Evolutionary conservation across 257 asterid genomes (phyloP).

Genomic region (Plantago elongata): DNA sequence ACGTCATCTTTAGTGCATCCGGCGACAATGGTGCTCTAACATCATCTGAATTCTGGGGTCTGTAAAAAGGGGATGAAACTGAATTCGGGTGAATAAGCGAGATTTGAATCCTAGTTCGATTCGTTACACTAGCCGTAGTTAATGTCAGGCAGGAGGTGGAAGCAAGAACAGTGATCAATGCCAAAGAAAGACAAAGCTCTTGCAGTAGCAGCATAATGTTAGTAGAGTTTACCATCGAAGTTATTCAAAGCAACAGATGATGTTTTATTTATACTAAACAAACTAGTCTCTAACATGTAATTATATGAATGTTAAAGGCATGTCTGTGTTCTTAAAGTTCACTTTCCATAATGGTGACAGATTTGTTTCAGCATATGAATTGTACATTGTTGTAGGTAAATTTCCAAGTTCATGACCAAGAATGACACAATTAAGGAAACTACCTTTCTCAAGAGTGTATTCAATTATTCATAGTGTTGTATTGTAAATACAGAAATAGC

Average conservation of each 20-base stretch:
- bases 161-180: slow-evolving; percentile 3
- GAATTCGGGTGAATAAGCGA: slow-evolving; percentile 20
- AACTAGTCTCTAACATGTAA: slow-evolving; percentile 1
- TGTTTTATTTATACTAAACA: slow-evolving; percentile 8
- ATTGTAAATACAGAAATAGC: too few species aligned
- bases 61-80: not conserved
- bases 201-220: not conserved
- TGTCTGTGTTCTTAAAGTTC: not conserved
- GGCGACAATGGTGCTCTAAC: slow-evolving; percentile 19
- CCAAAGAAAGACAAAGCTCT: not conserved
- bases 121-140: not conserved
- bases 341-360: not conserved
- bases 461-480: too few species aligned
- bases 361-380: slow-evolving; percentile 15
- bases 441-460: too few species aligned
- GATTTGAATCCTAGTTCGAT: not conserved
- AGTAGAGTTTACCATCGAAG: slow-evolving; percentile 11
- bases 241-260: not conserved
- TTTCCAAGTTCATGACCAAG: not conserved
- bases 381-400: not conserved
- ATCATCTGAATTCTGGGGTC: slow-evolving; percentile 4
- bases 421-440: too few species aligned
- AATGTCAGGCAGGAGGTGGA: not conserved
- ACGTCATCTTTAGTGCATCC: not conserved
- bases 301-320: not conserved